Base-by-base conservation (phyloP, 345 rosid genomes). In the Raphanus raphanistrum region DNA sequence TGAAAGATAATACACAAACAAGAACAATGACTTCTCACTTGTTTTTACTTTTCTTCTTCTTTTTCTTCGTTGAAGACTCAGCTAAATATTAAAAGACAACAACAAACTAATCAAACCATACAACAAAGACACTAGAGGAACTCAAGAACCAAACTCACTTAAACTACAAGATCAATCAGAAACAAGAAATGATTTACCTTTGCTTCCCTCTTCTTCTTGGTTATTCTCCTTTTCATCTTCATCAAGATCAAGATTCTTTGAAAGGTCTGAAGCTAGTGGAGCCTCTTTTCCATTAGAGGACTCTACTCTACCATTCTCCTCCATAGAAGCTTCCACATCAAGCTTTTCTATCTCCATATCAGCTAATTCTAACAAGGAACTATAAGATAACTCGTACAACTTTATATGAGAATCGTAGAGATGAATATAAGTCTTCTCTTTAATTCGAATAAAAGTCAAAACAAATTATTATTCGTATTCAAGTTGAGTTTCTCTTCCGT, bases 21-120 rank as follows among this genome's bases (percentile, higher is more conserved):
- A 43, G 48, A 12, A 66, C 50, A 66, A 70, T 35, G 66, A 11
- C 45, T 38, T 54, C 63, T 68, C 93, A 90, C 98, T 88, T 94
- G 98, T 91, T 92, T 86, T 88, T 95, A 72, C 80, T 92, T 81
- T 94, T 94, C 87, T 90, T 94, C 90, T 89, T 94, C 79, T 90
- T 92, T 92, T 94, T 94, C 87, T 92, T 94, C 7, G 91, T 90
- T 62, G 91, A 17, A 74, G 79, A 78, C 76, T 89, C 96, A 81
- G 90, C 85, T 78, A 71, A 13, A 43, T 27, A 63, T 16, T 12
- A 45, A 57, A 3, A 57, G 5, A 64, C 50, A 27, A 27, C 29
- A 33, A 16, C 28, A 68, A 48, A 48, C 8, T 6, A 28, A 68
- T 43, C 52, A 43, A 43, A 43, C 52, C 52, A 43, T 43, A 12